Evolutionary conservation across 306 rosid species (phyloP).

Genomic region (Pueraria montana): DNA sequence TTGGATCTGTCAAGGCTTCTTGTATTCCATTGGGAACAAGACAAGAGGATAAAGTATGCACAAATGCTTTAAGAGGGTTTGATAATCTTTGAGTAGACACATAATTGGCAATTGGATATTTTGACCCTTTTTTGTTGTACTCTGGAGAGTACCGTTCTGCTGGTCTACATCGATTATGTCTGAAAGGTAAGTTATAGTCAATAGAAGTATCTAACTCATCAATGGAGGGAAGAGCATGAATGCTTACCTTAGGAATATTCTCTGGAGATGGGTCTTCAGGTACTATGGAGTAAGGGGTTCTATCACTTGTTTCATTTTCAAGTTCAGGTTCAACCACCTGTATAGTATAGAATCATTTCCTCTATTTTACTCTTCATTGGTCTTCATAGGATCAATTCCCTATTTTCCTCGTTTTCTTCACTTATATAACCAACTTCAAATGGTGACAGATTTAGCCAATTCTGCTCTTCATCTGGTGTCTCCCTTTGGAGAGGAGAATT

Average conservation of each 20-base stretch:
- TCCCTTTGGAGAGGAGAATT: too few relatives aligned
- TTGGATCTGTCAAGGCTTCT: conserved; percentile 8
- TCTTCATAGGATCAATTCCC: too few relatives aligned
- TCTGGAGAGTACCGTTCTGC: neutral
- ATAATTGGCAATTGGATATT: conserved; percentile 13
- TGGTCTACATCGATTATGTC: neutral
- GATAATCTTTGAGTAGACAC: neutral
- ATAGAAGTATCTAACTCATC: neutral
- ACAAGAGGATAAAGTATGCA: neutral
- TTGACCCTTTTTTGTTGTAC: neutral
- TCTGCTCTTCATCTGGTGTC: too few relatives aligned
- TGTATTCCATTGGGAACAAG: neutral
- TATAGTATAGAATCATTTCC: too few relatives aligned
- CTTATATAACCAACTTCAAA: too few relatives aligned
- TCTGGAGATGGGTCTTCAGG: neutral
- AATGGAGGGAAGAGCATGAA: too few relatives aligned
- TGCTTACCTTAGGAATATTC: conserved; percentile 7
- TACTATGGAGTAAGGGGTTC: neutral
- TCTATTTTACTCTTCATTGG: too few relatives aligned
- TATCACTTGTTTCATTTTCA: too few relatives aligned
- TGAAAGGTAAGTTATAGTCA: neutral
- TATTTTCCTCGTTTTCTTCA: too few relatives aligned
- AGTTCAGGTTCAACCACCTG: too few relatives aligned
- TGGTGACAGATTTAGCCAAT: too few relatives aligned
- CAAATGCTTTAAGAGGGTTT: neutral